Base-by-base conservation (phyloP, 1,284 basidiomycete species). In the Naganishia sp. region DNA sequence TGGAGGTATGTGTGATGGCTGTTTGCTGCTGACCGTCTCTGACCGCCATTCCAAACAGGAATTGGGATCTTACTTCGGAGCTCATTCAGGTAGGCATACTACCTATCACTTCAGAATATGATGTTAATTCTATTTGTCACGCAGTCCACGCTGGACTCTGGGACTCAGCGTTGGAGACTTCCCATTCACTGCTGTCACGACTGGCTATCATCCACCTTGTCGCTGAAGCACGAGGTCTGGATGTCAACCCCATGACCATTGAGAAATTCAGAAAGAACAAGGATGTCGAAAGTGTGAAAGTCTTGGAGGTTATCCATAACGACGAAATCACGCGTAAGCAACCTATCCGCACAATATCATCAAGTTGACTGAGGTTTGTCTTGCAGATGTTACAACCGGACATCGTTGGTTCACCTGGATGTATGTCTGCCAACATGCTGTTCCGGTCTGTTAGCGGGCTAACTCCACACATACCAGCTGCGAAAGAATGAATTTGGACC, bases 171-270 rank as follows among this genome's bases (percentile, higher is more conserved):
- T 82, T 82, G 16, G 84, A 87, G 55, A 94, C 91, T 0, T 85
- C 85, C 3, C 77, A 86, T 59, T 90, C 88, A 1, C 83, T 94
- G 39, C 85, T 86, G 43, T 83, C 90, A 0, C 84, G 91, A 2
- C 85, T 94, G 31, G 89, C 90, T 1, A 93, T 94, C 76, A 91
- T 94, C 71, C 91, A 93, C 73, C 86, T 94, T 36, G 91, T 94
- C 0, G 91, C 93, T 75, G 92, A 94, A 81, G 90, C 91, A 1
- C 82, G 91, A 33, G 91, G 92, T 2, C 82, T 94, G 7, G 92
- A 94, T 77, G 89, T 93, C 67, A 92, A 92, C 74, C 92, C 92
- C 0, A 82, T 84, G 15, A 93, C 91, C 3, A 92, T 95, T 71
- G 87, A 86, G 67, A 86, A 87, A 69, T 90, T 93, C 73, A 81